Evolutionary conservation across 2,329 filamentous ascomycete species (phyloP).

Genomic region (Chalaropsis ovoidea): DNA sequence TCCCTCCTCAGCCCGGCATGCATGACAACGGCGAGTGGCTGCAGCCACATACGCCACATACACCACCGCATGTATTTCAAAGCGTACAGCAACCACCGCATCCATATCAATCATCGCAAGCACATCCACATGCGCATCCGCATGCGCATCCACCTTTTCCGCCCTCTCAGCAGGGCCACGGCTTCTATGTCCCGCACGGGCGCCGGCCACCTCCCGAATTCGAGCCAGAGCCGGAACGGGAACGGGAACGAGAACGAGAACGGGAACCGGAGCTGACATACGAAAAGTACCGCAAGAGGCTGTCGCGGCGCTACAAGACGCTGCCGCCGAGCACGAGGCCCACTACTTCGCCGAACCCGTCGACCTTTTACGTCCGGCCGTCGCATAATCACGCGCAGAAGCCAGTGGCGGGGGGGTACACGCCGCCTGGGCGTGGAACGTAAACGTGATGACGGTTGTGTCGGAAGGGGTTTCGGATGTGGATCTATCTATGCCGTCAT

Average conservation of each 20-base stretch:
- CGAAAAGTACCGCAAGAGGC: background rate
- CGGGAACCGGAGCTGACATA: background rate
- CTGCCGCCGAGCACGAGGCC: background rate
- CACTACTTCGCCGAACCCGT: background rate
- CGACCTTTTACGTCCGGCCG: conserved; percentile 4
- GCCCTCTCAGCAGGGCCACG: background rate
- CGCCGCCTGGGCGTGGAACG: background rate
- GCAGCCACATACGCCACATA: conserved; percentile 8
- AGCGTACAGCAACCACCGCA: background rate
- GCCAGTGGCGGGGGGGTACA: background rate
- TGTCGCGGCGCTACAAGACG: background rate
- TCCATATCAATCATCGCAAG: background rate
- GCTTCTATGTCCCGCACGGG: background rate
- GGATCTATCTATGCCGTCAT: too few species aligned
- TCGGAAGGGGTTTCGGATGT: too few species aligned
- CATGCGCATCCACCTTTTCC: background rate
- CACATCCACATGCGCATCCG: background rate
- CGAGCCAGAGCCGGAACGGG: background rate
- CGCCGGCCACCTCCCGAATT: background rate
- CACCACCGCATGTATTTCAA: background rate
- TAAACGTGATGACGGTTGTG: background rate
- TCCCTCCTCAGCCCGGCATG: conserved; percentile 20
- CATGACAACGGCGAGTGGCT: conserved; percentile 22
- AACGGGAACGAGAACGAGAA: background rate
- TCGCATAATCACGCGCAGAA: background rate